Evolutionary conservation across 139 green algal genomes (phyloP), one percentile per base, ranked within the genome.

Genomic region (Chlamydomonas applanata): DNA sequence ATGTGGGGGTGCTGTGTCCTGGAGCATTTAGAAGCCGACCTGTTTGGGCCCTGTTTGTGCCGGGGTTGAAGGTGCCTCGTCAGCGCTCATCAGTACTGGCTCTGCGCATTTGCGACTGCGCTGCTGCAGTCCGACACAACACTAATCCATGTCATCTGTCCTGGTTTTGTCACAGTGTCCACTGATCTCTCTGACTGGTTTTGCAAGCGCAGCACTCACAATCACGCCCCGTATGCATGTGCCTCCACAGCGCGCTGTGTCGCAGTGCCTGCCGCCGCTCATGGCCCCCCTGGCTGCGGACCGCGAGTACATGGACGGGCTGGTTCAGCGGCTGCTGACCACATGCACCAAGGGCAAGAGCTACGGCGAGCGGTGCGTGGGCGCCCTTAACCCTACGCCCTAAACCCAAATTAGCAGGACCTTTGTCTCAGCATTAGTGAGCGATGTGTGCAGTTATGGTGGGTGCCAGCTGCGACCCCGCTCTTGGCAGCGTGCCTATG

Each of bases 231-330:
- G n/a, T n/a, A n/a, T n/a, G n/a, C n/a, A n/a, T 67, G 25, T 25
- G 25, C 29, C 27, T 7, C 60, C 29, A 33, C 62, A 69, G 75
- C 82, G 83, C 20, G 83, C 92, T 22, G 94, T 97, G 3, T 91
- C 87, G 44, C 83, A 88, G 78, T 95, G 93, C 81, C 85, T 99
- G 77, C 79, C 92, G 17, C 92, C 92, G 11, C 89, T 99, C 25
- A 91, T 98, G 82, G 69, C 83, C 11, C 74, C 73, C 19, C 60
- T 84, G 65, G 68, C 75, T 0, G 25, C 52, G 16, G 71, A 83
- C 73, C 36, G 74, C 59, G 69, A 64, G 20, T 25, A 69, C 34
- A 44, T 46, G 2, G 67, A 80, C 56, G 44, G 54, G 25, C 74
- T 85, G 11, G 74, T 85, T 46, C 52, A 69, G 53, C 69, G 79